Evolutionary conservation across 257 asterid species (phyloP).

Genomic region (Fraxinus pennsylvanica): DNA sequence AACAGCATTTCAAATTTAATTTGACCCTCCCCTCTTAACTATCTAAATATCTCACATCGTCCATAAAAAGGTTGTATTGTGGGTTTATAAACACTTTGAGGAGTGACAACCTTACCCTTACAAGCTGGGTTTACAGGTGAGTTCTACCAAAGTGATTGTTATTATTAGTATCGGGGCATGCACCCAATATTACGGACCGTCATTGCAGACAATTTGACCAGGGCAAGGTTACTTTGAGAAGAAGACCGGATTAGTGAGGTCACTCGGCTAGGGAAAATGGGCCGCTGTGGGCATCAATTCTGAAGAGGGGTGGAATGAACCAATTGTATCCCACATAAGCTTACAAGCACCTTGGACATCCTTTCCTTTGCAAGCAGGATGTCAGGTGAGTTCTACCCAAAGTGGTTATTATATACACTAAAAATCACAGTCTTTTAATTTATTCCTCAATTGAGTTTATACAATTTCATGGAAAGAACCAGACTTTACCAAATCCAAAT

Average conservation of each 20-base stretch:
- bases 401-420: not conserved
- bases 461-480: not conserved
- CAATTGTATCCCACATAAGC: not conserved
- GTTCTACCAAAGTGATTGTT: not conserved
- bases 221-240: not conserved
- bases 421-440: conserved; percentile 1
- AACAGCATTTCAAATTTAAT: not conserved
- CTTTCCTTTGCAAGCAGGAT: not conserved
- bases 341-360: not conserved
- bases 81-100: not conserved
- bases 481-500: not conserved
- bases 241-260: not conserved
- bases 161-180: not conserved
- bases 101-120: not conserved
- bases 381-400: not conserved
- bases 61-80: not conserved
- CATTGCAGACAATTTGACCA: not conserved
- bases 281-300: not conserved
- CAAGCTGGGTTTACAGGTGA: not conserved
- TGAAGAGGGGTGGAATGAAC: not conserved
- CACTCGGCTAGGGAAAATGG: not conserved
- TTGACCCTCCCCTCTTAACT: not conserved
- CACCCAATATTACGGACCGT: not conserved
- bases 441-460: not conserved
- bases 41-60: not conserved